Base-by-base conservation (phyloP, 805 yeast species). In the Saccharomycopsis amapae region DNA sequence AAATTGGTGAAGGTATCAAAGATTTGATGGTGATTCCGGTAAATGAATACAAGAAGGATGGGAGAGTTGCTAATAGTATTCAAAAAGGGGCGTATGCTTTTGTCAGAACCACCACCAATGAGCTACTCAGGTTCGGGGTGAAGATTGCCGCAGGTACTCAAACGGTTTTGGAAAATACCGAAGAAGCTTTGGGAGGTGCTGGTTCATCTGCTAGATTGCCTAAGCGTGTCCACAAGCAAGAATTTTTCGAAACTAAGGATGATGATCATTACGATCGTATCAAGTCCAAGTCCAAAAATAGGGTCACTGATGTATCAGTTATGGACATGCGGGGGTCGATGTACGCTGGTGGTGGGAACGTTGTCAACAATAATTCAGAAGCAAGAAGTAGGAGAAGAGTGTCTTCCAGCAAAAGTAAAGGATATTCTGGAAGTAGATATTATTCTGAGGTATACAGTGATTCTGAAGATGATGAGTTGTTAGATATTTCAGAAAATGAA, bases 121-220 rank as follows among this genome's bases (percentile, higher is more conserved):
- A 89, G 59, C 62, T 88, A 28, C 66, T 89, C 38, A 81, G 82
- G 55, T 68, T 89, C 38, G 95, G 96, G 1, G 90, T 85, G 0
- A 86, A 83, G 55, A 58, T 89, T 24, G 89, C 95, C 1, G 81
- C 88, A 7, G 96, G 97, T 0, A 85, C 96, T 0, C 97, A 88
- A 56, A 77, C 80, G 0, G 62, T 85, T 2, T 62, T 89, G 37
- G 96, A 88, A 55, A 78, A 74, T 44, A 80, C 94, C 0, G 97
- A 88, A 58, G 83, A 80, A 53, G 72, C 76, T 5, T 64, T 86
- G 33, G 94, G 93, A 5, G 95, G 95, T 0, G 70, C 70, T 52
- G 93, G 90, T 0, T 62, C 80, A 0, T 60, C 73, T 3, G 75
- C 75, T 9, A 62, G 81, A 53, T 48, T 56, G 9, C 51, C 60